Percentiles rank a stretch among this genome's conserved stretches.
Conservation (phyloP, 768 basidiomycete genomes). For the Trametes cinnabarina region DNA sequence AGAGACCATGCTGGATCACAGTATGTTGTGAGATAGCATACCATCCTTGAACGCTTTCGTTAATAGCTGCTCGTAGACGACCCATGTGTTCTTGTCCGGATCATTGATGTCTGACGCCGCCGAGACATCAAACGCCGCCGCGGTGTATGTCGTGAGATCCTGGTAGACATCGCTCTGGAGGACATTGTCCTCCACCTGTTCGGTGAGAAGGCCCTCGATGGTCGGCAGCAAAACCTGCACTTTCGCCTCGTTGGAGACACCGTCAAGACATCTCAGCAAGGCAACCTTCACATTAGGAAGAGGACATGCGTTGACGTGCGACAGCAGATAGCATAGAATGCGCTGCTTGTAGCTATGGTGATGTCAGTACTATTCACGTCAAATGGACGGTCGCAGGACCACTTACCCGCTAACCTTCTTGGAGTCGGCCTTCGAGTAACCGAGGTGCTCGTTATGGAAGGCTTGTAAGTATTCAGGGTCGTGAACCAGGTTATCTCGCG, state of each 20-base stretch:
- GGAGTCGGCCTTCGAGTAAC: constrained; percentile 46
- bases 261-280: constrained; percentile 49
- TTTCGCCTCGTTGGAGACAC: constrained; percentile 49
- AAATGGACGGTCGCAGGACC: too few relatives aligned
- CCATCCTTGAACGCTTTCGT: constrained; percentile 47
- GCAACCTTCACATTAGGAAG: constrained; percentile 46
- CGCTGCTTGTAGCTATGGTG: constrained; percentile 61
- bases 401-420: constrained; percentile 56
- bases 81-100: constrained; percentile 46
- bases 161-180: constrained; percentile 22
- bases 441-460: constrained; percentile 60
- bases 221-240: constrained; percentile 58
- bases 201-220: constrained; percentile 40
- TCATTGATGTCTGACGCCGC: constrained; percentile 46
- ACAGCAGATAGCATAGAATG: constrained; percentile 73
- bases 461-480: constrained; percentile 57
- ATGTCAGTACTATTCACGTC: background rate
- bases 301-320: constrained; percentile 67
- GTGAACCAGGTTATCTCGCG: constrained; percentile 54
- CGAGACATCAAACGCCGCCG: constrained; percentile 54
- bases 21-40: constrained; percentile 21
- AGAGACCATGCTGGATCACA: background rate
- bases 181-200: constrained; percentile 1
- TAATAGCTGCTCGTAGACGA: constrained; percentile 44
- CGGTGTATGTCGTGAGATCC: constrained; percentile 31